Conservation (phyloP, 192 early-diverging fungal genomes). For the Glomus cerebriforme region DNA sequence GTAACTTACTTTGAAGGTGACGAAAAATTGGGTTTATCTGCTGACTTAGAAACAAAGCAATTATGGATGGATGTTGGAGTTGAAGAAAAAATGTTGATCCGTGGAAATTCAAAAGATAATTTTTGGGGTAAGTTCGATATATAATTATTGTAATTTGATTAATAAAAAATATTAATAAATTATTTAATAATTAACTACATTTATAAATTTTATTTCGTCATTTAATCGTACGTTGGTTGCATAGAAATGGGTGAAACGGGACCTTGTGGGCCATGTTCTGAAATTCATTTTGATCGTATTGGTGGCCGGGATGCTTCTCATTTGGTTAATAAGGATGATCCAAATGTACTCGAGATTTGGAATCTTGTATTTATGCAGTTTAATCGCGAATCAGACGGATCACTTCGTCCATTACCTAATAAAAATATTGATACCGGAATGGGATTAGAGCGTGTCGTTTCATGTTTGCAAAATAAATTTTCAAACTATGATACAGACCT, state of each 20-base stretch:
- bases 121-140: slow-evolving; percentile 80
- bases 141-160: not conserved
- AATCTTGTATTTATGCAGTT: slow-evolving; percentile 99
- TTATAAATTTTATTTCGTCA: not conserved
- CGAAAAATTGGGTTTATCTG: slow-evolving; percentile 69
- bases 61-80: slow-evolving; percentile 91
- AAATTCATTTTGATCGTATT: slow-evolving; percentile 98
- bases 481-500: slow-evolving; percentile 99
- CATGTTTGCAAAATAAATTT: slow-evolving; percentile 88
- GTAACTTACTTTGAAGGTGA: slow-evolving; percentile 97
- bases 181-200: too few species aligned
- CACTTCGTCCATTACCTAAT: slow-evolving; percentile 84
- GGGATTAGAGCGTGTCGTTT: slow-evolving; percentile 95
- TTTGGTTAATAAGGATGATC: slow-evolving; percentile 96
- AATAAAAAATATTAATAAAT: too few species aligned
- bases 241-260: slow-evolving; percentile 96
- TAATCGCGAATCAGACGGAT: slow-evolving; percentile 92
- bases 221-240: not conserved
- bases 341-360: slow-evolving; percentile 98
- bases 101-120: slow-evolving; percentile 92
- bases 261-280: slow-evolving; percentile 97
- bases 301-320: slow-evolving; percentile 86
- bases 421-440: slow-evolving; percentile 99
- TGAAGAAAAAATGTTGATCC: slow-evolving; percentile 78
- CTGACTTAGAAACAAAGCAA: slow-evolving; percentile 90